Conservation (phyloP, 768 basidiomycete genomes). For the Tephrocybe sp. region DNA sequence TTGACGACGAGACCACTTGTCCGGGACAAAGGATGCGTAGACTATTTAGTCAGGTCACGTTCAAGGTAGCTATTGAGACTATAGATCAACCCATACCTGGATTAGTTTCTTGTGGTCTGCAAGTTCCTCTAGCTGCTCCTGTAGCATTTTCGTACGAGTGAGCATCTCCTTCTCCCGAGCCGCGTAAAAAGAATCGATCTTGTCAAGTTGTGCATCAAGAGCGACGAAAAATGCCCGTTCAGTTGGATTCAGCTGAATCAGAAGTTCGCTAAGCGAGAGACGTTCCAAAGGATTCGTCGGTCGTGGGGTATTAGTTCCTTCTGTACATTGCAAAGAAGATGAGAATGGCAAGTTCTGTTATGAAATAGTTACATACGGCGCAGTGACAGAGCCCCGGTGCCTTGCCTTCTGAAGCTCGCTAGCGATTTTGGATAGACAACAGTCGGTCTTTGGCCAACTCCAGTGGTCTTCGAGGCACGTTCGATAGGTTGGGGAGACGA, state of each 20-base stretch:
- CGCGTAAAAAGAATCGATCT: constrained; percentile 82
- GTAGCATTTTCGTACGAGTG: constrained; percentile 45
- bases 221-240: constrained; percentile 76
- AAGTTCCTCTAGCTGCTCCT: constrained; percentile 74
- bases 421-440: constrained; percentile 3
- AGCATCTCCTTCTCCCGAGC: constrained; percentile 67
- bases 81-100: constrained; percentile 51
- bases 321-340: not conserved
- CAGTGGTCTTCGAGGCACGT: not conserved
- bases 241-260: constrained; percentile 55
- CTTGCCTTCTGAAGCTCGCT: not conserved
- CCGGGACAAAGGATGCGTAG: constrained; percentile 15
- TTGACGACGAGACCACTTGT: constrained; percentile 4
- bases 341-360: not conserved
- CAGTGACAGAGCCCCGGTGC: not conserved
- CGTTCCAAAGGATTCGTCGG: constrained; percentile 25
- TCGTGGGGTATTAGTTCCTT: not conserved
- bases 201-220: constrained; percentile 78
- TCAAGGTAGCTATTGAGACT: not conserved
- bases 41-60: constrained; percentile 2
- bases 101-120: constrained; percentile 63
- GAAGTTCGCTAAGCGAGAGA: constrained; percentile 44
- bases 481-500: too few species aligned
- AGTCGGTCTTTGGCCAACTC: not conserved
- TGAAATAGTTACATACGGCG: not conserved